Percentiles rank a stretch among this genome's conserved stretches.
Evolutionary conservation across 208 protist species (phyloP).

Genomic region (Leishmania major): DNA sequence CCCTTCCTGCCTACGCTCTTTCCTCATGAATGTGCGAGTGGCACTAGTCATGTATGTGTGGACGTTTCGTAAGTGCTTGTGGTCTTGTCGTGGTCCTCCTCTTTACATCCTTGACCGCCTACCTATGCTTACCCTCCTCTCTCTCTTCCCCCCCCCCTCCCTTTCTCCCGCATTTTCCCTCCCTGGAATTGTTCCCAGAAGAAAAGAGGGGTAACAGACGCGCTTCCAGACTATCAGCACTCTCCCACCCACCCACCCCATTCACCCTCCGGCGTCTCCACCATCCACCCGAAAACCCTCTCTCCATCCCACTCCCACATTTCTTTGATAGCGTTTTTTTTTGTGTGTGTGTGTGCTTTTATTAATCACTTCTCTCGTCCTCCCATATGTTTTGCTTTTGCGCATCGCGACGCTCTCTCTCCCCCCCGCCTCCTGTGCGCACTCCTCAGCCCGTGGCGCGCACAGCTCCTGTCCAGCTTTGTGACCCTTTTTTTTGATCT

Average conservation of each 20-base stretch:
- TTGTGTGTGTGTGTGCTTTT: too few species aligned
- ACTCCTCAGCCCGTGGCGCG: constrained; percentile 1
- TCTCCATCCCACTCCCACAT: background rate
- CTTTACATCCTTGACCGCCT: background rate
- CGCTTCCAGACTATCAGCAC: background rate
- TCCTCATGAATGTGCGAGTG: background rate
- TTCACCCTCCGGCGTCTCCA: background rate
- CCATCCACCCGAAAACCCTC: background rate
- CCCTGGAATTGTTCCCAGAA: background rate
- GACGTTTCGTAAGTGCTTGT: background rate
- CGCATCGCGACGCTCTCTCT: background rate
- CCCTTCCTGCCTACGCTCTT: background rate
- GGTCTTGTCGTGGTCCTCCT: background rate
- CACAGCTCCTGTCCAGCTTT: background rate
- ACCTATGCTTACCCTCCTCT: background rate
- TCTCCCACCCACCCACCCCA: too few species aligned
- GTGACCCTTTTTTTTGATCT: constrained; percentile 13
- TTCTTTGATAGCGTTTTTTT: background rate
- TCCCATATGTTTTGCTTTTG: too few species aligned
- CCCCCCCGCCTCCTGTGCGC: background rate
- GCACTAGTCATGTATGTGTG: background rate
- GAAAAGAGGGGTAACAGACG: background rate
- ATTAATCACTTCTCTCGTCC: background rate
- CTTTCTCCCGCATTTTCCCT: background rate
- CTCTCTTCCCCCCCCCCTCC: background rate